Evolutionary conservation across 805 yeast species (phyloP).

Genomic region (Hanseniaspora pseudoguilliermondii): DNA sequence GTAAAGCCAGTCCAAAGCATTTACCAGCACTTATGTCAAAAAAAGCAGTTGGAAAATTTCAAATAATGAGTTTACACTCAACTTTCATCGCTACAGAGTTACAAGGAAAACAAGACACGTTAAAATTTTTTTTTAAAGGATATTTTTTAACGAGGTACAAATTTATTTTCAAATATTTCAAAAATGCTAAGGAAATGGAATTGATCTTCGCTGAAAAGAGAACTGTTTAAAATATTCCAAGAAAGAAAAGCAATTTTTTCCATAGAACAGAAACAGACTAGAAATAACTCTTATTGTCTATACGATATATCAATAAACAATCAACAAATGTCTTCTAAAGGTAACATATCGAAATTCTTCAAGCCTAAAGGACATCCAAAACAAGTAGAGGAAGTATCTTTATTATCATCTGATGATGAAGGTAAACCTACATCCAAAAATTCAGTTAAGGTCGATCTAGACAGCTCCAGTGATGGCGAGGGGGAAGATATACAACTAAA

Average conservation of each 20-base stretch:
- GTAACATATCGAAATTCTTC: background rate
- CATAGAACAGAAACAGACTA: no score
- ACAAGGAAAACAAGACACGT: background rate
- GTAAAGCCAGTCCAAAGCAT: no score
- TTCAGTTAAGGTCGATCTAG: background rate
- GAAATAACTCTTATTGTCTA: no score
- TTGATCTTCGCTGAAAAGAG: no score
- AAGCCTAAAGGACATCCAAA: background rate
- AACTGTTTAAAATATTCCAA: no score
- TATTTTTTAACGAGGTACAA: background rate
- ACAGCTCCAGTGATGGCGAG: slow-evolving; percentile 11
- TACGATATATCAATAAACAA: no score
- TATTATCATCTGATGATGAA: background rate
- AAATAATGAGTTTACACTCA: no score
- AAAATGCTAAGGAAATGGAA: background rate
- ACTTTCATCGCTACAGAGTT: background rate
- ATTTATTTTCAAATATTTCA: background rate
- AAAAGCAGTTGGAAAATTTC: background rate
- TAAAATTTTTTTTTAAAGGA: background rate
- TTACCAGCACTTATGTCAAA: no score
- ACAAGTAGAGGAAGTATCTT: background rate
- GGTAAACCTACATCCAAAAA: background rate
- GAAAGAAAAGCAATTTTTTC: no score
- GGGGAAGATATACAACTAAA: slow-evolving; percentile 12
- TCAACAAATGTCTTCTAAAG: background rate